Evolutionary conservation across 495 filamentous ascomycete species (phyloP), one percentile per base, ranked within the genome.

Genomic region (Daldinia concentrica): DNA sequence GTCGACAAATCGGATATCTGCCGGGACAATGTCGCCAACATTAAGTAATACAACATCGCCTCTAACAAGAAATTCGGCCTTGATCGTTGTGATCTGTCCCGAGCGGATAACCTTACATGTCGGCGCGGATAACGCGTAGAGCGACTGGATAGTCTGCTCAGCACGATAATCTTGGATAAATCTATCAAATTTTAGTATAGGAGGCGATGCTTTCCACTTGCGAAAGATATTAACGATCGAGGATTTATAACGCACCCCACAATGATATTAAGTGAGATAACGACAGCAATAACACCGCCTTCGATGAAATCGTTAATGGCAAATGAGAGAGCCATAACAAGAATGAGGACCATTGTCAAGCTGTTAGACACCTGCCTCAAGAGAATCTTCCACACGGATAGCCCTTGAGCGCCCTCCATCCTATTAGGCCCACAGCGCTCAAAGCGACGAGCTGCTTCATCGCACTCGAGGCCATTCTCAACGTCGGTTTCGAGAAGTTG

Each of bases 221-320:
- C 60, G 36, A 64, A 19, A 37, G 54, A 6, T 15, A 6, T 26
- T 58, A 24, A 26, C 7, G 45, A 22, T 26, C 6, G 9, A 17
- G 37, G 32, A 39, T 27, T 26, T 22, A n/a, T 34, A 63, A 67
- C 83, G 55, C 79, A 86, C 79, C 90, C 91, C 26, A 92, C 88
- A 41, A 88, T 68, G 60, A 93, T 89, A 76, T 93, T 93, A 70
- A 93, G 82, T 43, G 87, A 67, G 62, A 93, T 92, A 68, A 93
- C 90, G 41, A 89, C 90, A 1, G 90, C 85, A 58, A 93, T 88
- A 64, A 93, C 91, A 58, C 89, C 90, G 45, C 90, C 91, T 81
- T 93, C 91, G 73, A 92, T 89, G 72, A 87, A 93, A 68, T 92
- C 90, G 62, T 87, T 78, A 68, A 92, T 91, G 65, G 87, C 90